phyloP scores from a whole-genome alignment of 2,329 filamentous ascomycete genomes.

The Diplodia intermedia region DNA sequence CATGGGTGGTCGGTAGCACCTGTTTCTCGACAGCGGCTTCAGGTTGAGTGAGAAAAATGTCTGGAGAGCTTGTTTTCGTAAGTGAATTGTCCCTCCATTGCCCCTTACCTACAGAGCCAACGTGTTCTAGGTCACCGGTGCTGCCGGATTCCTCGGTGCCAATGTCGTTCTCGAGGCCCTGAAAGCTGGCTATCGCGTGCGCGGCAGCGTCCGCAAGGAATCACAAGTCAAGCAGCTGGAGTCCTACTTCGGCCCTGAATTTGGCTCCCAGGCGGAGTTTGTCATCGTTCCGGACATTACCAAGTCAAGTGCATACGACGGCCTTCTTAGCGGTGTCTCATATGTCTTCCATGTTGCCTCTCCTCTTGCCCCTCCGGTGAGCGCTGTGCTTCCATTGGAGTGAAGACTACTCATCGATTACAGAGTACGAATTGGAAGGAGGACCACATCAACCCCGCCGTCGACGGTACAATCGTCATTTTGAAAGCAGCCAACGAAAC shows the following conservation, averaged over 20 bases:
- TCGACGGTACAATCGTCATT: slow-evolving; percentile 39
- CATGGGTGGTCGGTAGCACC: not conserved
- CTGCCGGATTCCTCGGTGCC: slow-evolving; percentile 30
- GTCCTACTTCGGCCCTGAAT: slow-evolving; percentile 32
- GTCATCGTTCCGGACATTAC: slow-evolving; percentile 36
- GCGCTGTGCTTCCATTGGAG: not conserved
- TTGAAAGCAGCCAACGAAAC: slow-evolving; percentile 38
- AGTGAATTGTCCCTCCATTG: not conserved
- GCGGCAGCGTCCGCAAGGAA: slow-evolving; percentile 33
- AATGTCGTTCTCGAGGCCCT: slow-evolving; percentile 30
- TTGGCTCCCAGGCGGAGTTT: slow-evolving; percentile 33
- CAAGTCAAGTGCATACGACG: slow-evolving; percentile 34
- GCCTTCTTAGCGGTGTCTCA: slow-evolving; percentile 37
- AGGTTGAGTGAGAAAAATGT: not conserved
- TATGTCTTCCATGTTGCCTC: slow-evolving; percentile 44
- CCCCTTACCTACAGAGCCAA: not conserved
- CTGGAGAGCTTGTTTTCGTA: slow-evolving; percentile 28
- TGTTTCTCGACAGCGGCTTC: not conserved
- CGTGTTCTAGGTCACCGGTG: slow-evolving; percentile 20
- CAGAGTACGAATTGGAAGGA: slow-evolving; percentile 34
- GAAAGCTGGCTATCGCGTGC: slow-evolving; percentile 32
- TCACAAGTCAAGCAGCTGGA: slow-evolving; percentile 34
- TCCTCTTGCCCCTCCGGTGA: slow-evolving; percentile 36
- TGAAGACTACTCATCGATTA: not conserved
- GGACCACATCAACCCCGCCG: slow-evolving; percentile 40